These are phyloP conservation scores for Dactylellina cionopaga DNA, from an alignment of 2,329 filamentous ascomycete genomes.

Conservation along the genomic window DNA sequence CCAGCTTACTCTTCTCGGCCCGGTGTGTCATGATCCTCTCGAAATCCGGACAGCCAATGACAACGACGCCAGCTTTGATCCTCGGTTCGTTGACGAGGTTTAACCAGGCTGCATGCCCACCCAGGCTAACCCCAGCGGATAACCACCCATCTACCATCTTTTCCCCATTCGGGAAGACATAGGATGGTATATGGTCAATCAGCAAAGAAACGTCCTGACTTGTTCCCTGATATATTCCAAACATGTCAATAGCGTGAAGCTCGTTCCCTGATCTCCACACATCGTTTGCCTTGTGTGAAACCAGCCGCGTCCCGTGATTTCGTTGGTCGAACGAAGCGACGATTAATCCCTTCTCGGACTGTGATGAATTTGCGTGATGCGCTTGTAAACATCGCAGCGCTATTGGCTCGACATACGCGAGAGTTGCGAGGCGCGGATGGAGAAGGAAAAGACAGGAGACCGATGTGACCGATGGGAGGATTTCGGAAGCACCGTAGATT, in stretches of 20 bases:
- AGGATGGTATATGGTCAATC: conserved; percentile 70
- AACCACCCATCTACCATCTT: conserved; percentile 62
- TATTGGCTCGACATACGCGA: conserved; percentile 78
- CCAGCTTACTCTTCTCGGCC: conserved; percentile 74
- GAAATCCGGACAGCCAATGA: conserved; percentile 92
- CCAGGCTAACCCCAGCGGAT: conserved; percentile 79
- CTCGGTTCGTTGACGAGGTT: conserved; percentile 79
- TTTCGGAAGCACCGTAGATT: conserved; percentile 81
- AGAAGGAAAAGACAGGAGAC: conserved; percentile 90
- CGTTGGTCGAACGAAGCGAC: conserved; percentile 89
- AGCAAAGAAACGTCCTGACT: conserved; percentile 78
- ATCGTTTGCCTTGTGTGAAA: conserved; percentile 68
- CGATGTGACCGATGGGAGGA: conserved; percentile 66
- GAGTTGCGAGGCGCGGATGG: conserved; percentile 77
- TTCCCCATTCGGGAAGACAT: conserved; percentile 65
- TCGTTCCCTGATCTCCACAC: conserved; percentile 82
- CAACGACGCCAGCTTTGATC: conserved; percentile 78
- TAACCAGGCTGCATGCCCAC: conserved; percentile 89
- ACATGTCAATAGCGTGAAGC: conserved; percentile 91
- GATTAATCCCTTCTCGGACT: conserved; percentile 70
- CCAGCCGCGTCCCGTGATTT: conserved; percentile 79
- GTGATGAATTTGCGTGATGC: conserved; percentile 68
- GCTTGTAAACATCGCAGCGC: conserved; percentile 75
- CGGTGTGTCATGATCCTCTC: conserved; percentile 81
- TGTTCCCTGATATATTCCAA: conserved; percentile 77